A percentile compares a stretch with the other conserved stretches of the same genome.
Conservation (phyloP, 495 filamentous ascomycete species). For the Aspergillus campestris region DNA sequence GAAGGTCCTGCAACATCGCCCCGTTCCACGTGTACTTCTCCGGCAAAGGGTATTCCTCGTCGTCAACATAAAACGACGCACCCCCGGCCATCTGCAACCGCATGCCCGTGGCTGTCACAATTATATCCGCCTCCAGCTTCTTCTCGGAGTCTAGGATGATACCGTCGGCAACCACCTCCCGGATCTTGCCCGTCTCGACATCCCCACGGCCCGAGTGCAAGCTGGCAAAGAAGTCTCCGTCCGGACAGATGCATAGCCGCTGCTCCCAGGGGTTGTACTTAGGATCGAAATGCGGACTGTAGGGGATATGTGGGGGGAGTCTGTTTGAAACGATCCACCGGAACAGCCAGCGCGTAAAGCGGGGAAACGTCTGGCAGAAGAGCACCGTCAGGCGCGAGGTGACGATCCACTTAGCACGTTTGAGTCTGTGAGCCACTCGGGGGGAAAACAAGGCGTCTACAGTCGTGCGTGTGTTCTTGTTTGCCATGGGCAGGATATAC, state of each 20-base stretch:
- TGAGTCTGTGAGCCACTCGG: conserved; percentile 10
- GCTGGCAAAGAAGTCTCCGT: conserved; percentile 55
- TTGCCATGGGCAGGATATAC: conserved; percentile 39
- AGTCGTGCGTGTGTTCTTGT: conserved; percentile 13
- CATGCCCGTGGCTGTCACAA: conserved; percentile 57
- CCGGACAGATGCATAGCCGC: conserved; percentile 52
- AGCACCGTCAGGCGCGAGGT: conserved; percentile 2
- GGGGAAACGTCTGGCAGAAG: conserved; percentile 42
- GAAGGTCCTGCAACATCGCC: conserved; percentile 33
- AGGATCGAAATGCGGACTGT: conserved; percentile 54
- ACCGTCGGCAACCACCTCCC: conserved; percentile 40
- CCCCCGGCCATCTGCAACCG: conserved; percentile 24
- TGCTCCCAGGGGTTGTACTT: conserved; percentile 56
- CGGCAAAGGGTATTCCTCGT: conserved; percentile 7
- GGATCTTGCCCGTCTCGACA: conserved; percentile 49
- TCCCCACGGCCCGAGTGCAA: conserved; percentile 40
- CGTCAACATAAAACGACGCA: conserved; percentile 19
- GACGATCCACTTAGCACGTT: background rate
- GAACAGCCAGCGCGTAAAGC: conserved; percentile 27
- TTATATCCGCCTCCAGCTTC: conserved; percentile 47
- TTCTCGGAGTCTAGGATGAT: conserved; percentile 45
- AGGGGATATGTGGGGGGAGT: conserved; percentile 40
- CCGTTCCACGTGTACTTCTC: conserved; percentile 33
- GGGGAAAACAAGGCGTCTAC: conserved; percentile 14
- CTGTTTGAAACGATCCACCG: conserved; percentile 19